phyloP scores from a whole-genome alignment of 2,329 filamentous ascomycete genomes.

The Amauroascus verrucosus region DNA sequence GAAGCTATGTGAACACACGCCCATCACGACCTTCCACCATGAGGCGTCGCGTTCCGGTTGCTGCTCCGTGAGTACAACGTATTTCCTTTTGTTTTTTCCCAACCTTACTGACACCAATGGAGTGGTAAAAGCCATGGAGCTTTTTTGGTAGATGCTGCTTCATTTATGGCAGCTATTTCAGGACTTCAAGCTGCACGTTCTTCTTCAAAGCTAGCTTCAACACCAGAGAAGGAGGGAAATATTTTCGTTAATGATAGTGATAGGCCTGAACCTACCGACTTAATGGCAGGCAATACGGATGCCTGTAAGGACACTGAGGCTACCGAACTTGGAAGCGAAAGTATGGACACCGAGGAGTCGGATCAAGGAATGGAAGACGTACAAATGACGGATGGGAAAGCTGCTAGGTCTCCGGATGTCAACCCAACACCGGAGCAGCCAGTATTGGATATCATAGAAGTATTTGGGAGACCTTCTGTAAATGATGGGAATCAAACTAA shows the following conservation, averaged over 20 bases:
- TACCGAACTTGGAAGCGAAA: background rate
- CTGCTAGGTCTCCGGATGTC: background rate
- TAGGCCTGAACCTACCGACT: background rate
- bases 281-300: background rate
- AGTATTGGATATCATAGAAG: conserved; percentile 11
- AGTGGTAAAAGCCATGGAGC: conserved; percentile 13
- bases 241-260: background rate
- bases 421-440: background rate
- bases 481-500: conserved; percentile 11
- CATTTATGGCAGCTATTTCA: conserved; percentile 18
- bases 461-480: conserved; percentile 15
- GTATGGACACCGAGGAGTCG: no score
- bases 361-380: background rate
- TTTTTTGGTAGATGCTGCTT: conserved; percentile 15
- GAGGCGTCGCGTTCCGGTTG: conserved; percentile 12
- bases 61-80: conserved; percentile 10
- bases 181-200: background rate
- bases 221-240: background rate
- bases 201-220: background rate
- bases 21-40: conserved; percentile 7
- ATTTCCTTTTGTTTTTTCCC: conserved; percentile 3
- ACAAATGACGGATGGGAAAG: background rate
- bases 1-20: background rate
- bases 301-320: background rate
- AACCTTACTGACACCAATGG: conserved; percentile 6